Conservation (phyloP, 768 basidiomycete genomes). For the Tylopilus felleus region DNA sequence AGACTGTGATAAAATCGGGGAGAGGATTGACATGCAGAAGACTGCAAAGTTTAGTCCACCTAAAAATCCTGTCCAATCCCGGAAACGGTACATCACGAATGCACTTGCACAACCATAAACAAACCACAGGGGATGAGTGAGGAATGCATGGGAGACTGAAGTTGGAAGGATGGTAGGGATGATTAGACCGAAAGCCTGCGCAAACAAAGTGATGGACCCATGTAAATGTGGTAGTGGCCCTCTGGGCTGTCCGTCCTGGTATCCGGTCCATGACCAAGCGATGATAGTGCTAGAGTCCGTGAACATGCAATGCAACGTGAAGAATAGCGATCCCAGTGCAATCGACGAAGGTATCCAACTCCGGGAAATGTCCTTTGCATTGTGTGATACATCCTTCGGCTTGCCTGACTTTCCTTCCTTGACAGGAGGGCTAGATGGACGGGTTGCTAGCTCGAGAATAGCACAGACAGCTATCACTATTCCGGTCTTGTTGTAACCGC, state of each 20-base stretch:
- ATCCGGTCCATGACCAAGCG: constrained; percentile 92
- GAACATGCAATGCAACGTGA: constrained; percentile 68
- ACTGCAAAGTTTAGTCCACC: constrained; percentile 62
- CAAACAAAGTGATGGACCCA: constrained; percentile 63
- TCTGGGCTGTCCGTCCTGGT: constrained; percentile 50
- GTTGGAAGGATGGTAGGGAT: constrained; percentile 35
- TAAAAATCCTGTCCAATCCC: constrained; percentile 66
- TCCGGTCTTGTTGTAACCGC: constrained; percentile 69
- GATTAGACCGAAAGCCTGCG: constrained; percentile 55
- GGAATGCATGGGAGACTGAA: constrained; percentile 18
- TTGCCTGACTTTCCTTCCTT: not conserved
- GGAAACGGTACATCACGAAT: constrained; percentile 54
- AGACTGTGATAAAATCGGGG: constrained; percentile 48
- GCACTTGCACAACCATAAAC: constrained; percentile 49
- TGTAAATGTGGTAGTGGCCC: constrained; percentile 75
- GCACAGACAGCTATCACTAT: constrained; percentile 56
- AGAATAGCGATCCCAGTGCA: constrained; percentile 65
- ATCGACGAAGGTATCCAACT: constrained; percentile 44
- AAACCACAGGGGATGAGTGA: constrained; percentile 53
- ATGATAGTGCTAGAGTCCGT: constrained; percentile 76
- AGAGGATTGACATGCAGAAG: constrained; percentile 64
- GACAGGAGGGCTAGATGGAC: constrained; percentile 28
- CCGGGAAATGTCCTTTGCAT: constrained; percentile 9
- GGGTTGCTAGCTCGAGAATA: constrained; percentile 51
- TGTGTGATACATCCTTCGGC: not conserved